A percentile compares a stretch with the other conserved stretches of the same genome.
Evolutionary conservation across 2,329 filamentous ascomycete genomes (phyloP).

Genomic region (Biscogniauxia mediterranea): DNA sequence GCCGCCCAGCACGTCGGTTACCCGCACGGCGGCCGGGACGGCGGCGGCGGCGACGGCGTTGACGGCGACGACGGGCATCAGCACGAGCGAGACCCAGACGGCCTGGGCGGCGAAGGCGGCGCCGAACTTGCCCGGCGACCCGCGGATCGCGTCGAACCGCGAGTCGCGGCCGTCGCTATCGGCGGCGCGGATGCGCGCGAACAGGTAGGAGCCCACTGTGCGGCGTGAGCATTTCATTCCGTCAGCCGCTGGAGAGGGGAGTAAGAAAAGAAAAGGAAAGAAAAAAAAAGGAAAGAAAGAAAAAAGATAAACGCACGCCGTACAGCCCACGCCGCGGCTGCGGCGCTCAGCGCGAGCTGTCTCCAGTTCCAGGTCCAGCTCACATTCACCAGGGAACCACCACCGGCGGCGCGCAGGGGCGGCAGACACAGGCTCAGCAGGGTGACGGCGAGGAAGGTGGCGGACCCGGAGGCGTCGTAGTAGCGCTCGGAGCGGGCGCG

Average conservation of each 20-base stretch:
- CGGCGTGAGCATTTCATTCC: neutral
- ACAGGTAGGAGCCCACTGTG: constrained; percentile 63
- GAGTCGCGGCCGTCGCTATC: constrained; percentile 57
- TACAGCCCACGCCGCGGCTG: constrained; percentile 55
- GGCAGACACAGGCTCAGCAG: constrained; percentile 60
- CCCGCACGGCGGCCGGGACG: constrained; percentile 44
- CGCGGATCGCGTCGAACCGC: constrained; percentile 43
- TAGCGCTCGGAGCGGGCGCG: constrained; percentile 60
- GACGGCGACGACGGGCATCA: constrained; percentile 62
- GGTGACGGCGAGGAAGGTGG: constrained; percentile 65
- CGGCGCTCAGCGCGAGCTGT: constrained; percentile 40
- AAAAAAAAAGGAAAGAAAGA: no score
- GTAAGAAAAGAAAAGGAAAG: neutral
- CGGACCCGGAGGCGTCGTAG: constrained; percentile 65
- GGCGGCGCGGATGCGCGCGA: constrained; percentile 55
- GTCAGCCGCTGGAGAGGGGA: neutral
- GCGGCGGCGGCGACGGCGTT: constrained; percentile 58
- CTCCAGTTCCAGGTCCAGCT: constrained; percentile 57
- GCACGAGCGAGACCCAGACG: constrained; percentile 65
- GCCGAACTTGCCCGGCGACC: constrained; percentile 35
- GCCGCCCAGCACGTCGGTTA: constrained; percentile 57
- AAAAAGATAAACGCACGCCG: constrained; percentile 43
- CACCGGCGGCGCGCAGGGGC: constrained; percentile 49
- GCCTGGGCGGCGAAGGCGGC: constrained; percentile 54
- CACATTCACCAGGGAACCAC: constrained; percentile 46